Evolutionary conservation across 2,329 filamentous ascomycete species (phyloP).

Genomic region (Fusarium buxicola): DNA sequence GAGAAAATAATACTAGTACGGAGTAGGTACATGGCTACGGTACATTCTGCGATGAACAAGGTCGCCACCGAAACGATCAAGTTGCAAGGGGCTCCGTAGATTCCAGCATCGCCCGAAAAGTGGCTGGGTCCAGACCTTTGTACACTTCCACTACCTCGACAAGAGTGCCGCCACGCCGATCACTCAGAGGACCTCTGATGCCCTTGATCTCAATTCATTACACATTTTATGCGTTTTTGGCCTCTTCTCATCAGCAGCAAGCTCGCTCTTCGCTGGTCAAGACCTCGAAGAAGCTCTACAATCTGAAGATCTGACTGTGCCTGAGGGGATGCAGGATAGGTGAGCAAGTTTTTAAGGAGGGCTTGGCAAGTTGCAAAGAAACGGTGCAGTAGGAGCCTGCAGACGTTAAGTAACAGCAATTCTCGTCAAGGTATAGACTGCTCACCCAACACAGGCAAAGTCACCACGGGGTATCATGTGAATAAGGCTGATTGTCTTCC

Average conservation of each 20-base stretch:
- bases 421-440: neutral
- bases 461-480: slow-evolving; percentile 40
- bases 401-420: neutral
- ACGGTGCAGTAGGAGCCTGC: slow-evolving; percentile 33
- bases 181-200: neutral
- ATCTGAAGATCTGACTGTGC: slow-evolving; percentile 19
- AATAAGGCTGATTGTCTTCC: slow-evolving; percentile 43
- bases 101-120: no score
- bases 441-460: slow-evolving; percentile 35
- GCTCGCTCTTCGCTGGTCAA: slow-evolving; percentile 4
- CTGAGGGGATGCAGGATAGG: slow-evolving; percentile 13
- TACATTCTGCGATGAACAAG: no score
- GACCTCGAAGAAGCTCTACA: slow-evolving; percentile 16
- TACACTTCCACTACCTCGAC: no score
- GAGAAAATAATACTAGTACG: no score
- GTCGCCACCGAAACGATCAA: no score
- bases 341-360: slow-evolving; percentile 21
- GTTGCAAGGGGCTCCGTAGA: no score
- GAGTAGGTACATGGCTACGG: no score
- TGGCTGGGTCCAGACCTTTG: no score
- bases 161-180: no score
- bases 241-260: slow-evolving; percentile 14
- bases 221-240: slow-evolving; percentile 7
- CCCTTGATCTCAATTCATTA: slow-evolving; percentile 1
- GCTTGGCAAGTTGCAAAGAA: slow-evolving; percentile 31